These are phyloP conservation scores for Phytophthora pinifolia DNA, from an alignment of 352 stramenopile genomes.

Conservation along the genomic window DNA sequence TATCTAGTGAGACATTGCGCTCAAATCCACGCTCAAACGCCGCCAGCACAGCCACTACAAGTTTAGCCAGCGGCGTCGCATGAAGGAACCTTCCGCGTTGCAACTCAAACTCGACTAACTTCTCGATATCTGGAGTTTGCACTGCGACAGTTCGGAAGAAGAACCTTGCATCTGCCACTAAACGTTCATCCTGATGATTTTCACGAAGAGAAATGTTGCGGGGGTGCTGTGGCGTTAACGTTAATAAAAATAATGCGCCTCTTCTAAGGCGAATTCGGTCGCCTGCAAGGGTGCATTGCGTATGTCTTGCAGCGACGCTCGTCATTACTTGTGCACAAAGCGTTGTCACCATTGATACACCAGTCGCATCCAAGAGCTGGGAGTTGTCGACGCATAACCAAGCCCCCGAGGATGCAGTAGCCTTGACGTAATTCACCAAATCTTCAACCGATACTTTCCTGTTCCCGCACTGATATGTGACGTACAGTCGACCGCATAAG, in stretches of 20 bases:
- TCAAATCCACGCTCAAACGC: constrained; percentile 33
- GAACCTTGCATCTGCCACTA: constrained; percentile 22
- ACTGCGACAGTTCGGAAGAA: constrained; percentile 49
- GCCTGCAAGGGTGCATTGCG: constrained; percentile 38
- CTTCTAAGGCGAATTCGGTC: constrained; percentile 47
- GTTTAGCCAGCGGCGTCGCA: constrained; percentile 28
- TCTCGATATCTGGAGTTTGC: constrained; percentile 35
- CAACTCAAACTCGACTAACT: constrained; percentile 48
- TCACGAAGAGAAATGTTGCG: neutral
- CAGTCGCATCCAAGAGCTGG: constrained; percentile 21
- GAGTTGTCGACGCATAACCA: constrained; percentile 56
- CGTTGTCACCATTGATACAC: constrained; percentile 29
- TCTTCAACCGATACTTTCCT: constrained; percentile 27
- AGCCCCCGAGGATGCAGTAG: constrained; percentile 45
- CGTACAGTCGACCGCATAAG: constrained; percentile 51
- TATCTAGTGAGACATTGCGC: constrained; percentile 10
- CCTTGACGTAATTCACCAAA: constrained; percentile 51
- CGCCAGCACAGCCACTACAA: constrained; percentile 34
- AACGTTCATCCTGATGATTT: neutral
- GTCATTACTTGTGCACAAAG: constrained; percentile 56
- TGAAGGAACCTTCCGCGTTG: constrained; percentile 38
- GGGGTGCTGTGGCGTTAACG: constrained; percentile 8
- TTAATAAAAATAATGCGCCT: constrained; percentile 46
- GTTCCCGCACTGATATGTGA: constrained; percentile 41
- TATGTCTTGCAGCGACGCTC: constrained; percentile 32